Conservation (phyloP, 1,139 yeast species). For the Debaryomyces psychrophilus region DNA sequence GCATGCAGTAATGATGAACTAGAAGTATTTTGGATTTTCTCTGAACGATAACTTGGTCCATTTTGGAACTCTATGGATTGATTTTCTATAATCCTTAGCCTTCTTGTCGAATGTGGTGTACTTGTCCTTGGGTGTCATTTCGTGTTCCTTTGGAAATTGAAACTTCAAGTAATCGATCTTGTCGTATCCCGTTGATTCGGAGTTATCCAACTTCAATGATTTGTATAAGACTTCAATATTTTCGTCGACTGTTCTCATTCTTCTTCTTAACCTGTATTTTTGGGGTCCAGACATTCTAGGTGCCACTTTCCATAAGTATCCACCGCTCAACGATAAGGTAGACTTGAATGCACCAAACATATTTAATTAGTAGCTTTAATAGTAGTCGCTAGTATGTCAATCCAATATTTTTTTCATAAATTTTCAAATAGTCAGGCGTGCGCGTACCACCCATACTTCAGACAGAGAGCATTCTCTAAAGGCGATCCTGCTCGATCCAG, state of each 20-base stretch:
- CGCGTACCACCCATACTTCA: background rate
- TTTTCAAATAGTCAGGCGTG: conserved; percentile 6
- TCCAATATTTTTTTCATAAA: conserved; percentile 7
- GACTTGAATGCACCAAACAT: conserved; percentile 88
- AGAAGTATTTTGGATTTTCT: conserved; percentile 78
- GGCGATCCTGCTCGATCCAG: too few species aligned
- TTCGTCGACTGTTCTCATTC: conserved; percentile 79
- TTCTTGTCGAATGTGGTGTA: conserved; percentile 83
- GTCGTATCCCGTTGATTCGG: conserved; percentile 50
- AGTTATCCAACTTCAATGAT: conserved; percentile 51
- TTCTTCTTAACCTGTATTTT: conserved; percentile 78
- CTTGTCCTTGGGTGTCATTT: conserved; percentile 81
- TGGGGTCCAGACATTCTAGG: conserved; percentile 78
- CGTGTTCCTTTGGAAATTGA: conserved; percentile 73
- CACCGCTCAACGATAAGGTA: conserved; percentile 68
- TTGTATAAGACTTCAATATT: conserved; percentile 71
- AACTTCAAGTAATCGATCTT: conserved; percentile 56
- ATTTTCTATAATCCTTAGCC: conserved; percentile 79
- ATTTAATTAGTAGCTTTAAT: conserved; percentile 1
- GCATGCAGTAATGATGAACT: conserved; percentile 17
- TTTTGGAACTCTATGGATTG: conserved; percentile 82
- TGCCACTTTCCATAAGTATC: conserved; percentile 77
- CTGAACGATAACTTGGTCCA: conserved; percentile 88
- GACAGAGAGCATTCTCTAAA: too few species aligned
- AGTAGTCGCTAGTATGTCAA: background rate